Evolutionary conservation across 1,139 yeast species (phyloP).

Genomic region (Blastobotrys capitulatus): DNA sequence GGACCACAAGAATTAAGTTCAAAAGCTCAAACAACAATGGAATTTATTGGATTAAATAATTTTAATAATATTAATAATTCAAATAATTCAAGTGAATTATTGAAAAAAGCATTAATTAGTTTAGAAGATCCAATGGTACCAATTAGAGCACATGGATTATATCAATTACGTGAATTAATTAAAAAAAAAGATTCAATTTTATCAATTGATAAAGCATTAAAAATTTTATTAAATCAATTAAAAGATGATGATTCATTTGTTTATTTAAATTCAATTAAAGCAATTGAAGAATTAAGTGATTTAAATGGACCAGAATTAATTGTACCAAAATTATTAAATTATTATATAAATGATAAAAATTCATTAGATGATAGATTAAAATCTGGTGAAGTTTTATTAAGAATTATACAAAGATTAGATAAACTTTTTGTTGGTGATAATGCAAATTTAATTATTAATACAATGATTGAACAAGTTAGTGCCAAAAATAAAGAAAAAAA

Average conservation of each 20-base stretch:
- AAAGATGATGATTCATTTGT: conserved; percentile 81
- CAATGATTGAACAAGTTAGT: conserved; percentile 40
- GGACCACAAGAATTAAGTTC: conserved; percentile 17
- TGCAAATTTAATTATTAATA: conserved; percentile 34
- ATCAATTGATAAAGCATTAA: conserved; percentile 49
- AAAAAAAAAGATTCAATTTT: conserved; percentile 47
- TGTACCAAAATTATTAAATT: conserved; percentile 37
- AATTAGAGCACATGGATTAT: conserved; percentile 79
- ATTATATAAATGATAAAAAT: conserved; percentile 38
- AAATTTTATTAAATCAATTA: conserved; percentile 59
- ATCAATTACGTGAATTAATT: conserved; percentile 55
- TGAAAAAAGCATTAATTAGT: conserved; percentile 54
- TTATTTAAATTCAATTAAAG: conserved; percentile 77
- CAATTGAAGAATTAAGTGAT: conserved; percentile 55
- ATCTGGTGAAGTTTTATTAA: conserved; percentile 72
- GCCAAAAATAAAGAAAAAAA: conserved; percentile 23
- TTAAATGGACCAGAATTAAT: conserved; percentile 38
- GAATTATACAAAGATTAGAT: conserved; percentile 49
- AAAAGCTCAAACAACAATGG: conserved; percentile 19
- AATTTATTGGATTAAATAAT: conserved; percentile 6
- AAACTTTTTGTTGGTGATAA: conserved; percentile 42
- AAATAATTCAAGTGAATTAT: conserved; percentile 12
- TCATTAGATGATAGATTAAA: conserved; percentile 61
- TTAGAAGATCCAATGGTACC: conserved; percentile 79
- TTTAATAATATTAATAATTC: not conserved